Evolutionary conservation across 2,329 filamentous ascomycete species (phyloP).

Genomic region (Rutstroemia sp.): DNA sequence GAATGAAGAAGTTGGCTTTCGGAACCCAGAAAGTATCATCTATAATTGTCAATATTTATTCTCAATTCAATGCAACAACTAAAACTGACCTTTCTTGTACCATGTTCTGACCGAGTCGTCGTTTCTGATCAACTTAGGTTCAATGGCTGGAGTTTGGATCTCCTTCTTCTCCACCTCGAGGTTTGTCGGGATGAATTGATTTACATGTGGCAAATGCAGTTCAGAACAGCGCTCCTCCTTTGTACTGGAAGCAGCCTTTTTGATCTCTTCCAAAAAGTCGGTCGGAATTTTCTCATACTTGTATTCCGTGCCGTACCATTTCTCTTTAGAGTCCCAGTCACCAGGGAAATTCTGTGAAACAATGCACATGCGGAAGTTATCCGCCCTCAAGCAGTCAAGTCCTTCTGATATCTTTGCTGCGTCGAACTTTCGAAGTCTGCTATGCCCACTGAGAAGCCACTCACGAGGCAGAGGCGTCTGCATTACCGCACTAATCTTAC

Average conservation of each 20-base stretch:
- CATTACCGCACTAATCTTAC: conserved; percentile 78
- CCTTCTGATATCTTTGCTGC: conserved; percentile 66
- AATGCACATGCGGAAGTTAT: conserved; percentile 82
- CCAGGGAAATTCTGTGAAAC: conserved; percentile 80
- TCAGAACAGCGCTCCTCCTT: conserved; percentile 55
- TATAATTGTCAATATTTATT: background rate
- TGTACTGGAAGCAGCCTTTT: conserved; percentile 51
- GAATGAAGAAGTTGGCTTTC: conserved; percentile 80
- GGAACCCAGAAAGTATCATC: conserved; percentile 98
- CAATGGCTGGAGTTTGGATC: conserved; percentile 62
- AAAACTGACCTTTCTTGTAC: conserved; percentile 68
- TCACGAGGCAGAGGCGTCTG: conserved; percentile 83
- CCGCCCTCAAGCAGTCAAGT: conserved; percentile 67
- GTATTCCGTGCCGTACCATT: conserved; percentile 98
- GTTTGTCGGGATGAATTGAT: conserved; percentile 91
- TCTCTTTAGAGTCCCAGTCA: conserved; percentile 79
- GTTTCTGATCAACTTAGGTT: conserved; percentile 77
- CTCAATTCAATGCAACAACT: background rate
- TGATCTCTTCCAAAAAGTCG: conserved; percentile 66
- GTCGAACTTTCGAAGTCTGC: conserved; percentile 69
- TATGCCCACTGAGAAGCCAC: conserved; percentile 76
- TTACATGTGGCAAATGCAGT: conserved; percentile 82
- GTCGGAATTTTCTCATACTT: conserved; percentile 70
- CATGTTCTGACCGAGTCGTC: conserved; percentile 75
- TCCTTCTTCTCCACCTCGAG: conserved; percentile 94